Conservation (phyloP, 345 rosid species). For the Rhizophora apiculata region DNA sequence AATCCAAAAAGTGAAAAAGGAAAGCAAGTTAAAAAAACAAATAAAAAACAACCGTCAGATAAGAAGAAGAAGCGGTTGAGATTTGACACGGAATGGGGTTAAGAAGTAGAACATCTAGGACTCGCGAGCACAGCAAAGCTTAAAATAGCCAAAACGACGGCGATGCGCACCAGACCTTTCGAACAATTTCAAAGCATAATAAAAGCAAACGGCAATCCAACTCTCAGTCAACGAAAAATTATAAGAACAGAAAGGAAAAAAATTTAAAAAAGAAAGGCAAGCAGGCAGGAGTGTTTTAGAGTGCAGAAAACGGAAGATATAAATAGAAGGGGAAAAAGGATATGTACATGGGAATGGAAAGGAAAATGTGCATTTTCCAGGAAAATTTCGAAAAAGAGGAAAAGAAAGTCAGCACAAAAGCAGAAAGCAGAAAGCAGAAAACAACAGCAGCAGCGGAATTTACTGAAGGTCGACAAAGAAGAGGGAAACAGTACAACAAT, state of each 20-base stretch:
- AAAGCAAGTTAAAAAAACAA: too few species aligned
- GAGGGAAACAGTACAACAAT: slow-evolving; percentile 9
- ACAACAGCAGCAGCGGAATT: slow-evolving; percentile 17
- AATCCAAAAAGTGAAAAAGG: neutral
- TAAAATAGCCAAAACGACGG: slow-evolving; percentile 34
- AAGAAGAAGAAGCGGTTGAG: slow-evolving; percentile 25
- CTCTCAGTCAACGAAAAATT: neutral
- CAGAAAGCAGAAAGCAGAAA: neutral
- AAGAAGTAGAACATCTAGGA: slow-evolving; percentile 4
- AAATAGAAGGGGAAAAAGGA: slow-evolving; percentile 14
- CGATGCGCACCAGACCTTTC: slow-evolving; percentile 16
- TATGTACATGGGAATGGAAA: neutral
- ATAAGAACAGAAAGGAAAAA: neutral
- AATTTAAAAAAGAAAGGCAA: too few species aligned
- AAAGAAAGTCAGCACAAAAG: too few species aligned
- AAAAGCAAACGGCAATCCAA: neutral
- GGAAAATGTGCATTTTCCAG: slow-evolving; percentile 9
- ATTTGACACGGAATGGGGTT: slow-evolving; percentile 27
- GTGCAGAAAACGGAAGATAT: slow-evolving; percentile 6
- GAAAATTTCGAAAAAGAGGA: neutral
- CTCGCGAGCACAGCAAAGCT: slow-evolving; percentile 29
- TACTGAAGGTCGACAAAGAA: slow-evolving; percentile 28
- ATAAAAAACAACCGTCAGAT: slow-evolving; percentile 30
- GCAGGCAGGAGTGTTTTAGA: neutral
- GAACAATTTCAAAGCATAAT: too few species aligned